Evolutionary conservation across 2,329 filamentous ascomycete genomes (phyloP), one percentile per base, ranked within the genome.

Genomic region (Orbilia blumenaviensis): DNA sequence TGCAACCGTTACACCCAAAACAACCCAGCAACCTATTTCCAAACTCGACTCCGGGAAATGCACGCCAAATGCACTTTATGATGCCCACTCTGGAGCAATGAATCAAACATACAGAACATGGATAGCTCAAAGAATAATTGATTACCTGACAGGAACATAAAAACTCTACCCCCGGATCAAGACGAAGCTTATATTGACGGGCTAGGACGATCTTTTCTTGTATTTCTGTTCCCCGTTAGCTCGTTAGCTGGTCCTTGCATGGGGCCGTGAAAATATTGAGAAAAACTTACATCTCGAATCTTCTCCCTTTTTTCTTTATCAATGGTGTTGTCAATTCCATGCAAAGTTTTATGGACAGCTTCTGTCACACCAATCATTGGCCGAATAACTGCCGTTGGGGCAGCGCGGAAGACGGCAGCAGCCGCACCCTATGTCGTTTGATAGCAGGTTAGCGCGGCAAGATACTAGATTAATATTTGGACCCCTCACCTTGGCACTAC

Each of bases 281-380:
- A 54, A 21, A n/a, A 29, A 90, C 93, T 88, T 85, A 97, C 94
- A 86, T 97, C 94, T 80, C 96, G 92, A 81, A 93, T 89, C 81
- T 91, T 89, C 80, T 92, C 87, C 81, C 91, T 85, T 81, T 97
- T 94, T 77, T 89, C 87, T 63, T 91, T 91, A 84, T 99, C 95
- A 79, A 99, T 85, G 52, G 92, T 89, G 82, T 99, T 99, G 0
- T 93, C 96, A 12, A 94, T 94, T 3, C 96, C 95, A 84, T 98
- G 87, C 72, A 99, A 85, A 38, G 94, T 93, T 84, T 96, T 92
- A 7, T 93, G 92, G 58, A 97, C 89, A 0, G 91, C 94, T 83
- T 94, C 94, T 36, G 91, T 93, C 6, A 93, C 92, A 0, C 94
- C 96, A 80, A 98, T 93, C 2, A 93, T 92, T 6, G 95, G 95